phyloP scores from a whole-genome alignment of 1,284 basidiomycete species.

The Ganoderma sp. region DNA sequence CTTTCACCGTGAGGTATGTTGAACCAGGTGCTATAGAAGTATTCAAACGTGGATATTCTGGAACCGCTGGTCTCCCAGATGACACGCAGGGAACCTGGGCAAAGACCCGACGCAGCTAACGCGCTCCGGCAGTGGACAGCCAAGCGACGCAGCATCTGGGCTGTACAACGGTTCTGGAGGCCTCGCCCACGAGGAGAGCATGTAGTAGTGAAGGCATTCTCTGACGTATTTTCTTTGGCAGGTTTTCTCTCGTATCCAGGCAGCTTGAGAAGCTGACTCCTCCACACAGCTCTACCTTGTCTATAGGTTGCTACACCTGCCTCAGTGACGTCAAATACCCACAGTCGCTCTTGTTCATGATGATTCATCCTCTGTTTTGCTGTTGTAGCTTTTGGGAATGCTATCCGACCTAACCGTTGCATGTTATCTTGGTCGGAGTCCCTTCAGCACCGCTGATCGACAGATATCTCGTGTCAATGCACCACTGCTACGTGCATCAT shows the following conservation, averaged over 20 bases:
- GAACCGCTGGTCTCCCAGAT: background rate
- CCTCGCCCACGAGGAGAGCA: background rate
- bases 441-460: background rate
- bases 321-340: background rate
- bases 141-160: background rate
- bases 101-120: background rate
- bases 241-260: background rate
- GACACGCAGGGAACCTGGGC: background rate
- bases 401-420: no score
- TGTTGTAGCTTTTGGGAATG: background rate
- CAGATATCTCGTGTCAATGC: background rate
- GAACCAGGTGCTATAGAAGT: background rate
- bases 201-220: background rate
- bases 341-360: background rate
- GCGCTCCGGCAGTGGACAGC: background rate
- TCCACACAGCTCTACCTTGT: background rate
- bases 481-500: background rate
- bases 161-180: background rate
- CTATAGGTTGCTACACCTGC: background rate
- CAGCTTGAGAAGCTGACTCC: background rate
- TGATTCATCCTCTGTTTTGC: background rate
- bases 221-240: background rate
- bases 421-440: background rate
- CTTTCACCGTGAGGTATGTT: no score
- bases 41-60: conserved; percentile 4